Percentiles rank a stretch among this genome's conserved stretches.
Evolutionary conservation across 352 stramenopile genomes (phyloP).

Genomic region (Saprolegnia diclina): DNA sequence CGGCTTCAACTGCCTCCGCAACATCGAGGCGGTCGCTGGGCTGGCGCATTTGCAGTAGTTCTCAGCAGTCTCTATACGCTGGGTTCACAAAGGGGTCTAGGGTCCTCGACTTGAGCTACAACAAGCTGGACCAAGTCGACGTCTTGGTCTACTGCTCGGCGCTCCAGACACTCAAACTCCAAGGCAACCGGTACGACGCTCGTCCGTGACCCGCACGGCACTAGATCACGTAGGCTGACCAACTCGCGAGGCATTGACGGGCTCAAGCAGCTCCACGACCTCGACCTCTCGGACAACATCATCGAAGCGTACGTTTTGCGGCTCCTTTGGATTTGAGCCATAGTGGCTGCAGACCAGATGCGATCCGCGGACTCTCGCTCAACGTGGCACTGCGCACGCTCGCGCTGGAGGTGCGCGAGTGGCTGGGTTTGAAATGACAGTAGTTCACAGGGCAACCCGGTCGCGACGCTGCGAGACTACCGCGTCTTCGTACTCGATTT

Average conservation of each 20-base stretch:
- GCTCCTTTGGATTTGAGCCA: neutral
- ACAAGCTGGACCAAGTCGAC: conserved; percentile 3
- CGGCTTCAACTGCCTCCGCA: neutral
- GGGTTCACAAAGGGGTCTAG: neutral
- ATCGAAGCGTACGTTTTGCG: conserved; percentile 2
- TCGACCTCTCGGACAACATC: conserved; percentile 22
- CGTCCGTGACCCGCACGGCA: neutral
- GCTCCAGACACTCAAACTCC: neutral
- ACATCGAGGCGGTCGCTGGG: neutral
- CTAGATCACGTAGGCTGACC: neutral
- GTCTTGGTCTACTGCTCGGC: conserved; percentile 3
- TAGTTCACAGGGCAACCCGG: conserved; percentile 3
- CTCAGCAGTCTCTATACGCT: neutral
- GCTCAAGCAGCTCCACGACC: conserved; percentile 5
- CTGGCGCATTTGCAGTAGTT: conserved; percentile 3
- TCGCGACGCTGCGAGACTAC: conserved; percentile 6
- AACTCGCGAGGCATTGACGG: conserved; percentile 9
- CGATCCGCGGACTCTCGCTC: conserved; percentile 10
- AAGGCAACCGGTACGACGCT: neutral
- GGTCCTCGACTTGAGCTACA: conserved; percentile 16
- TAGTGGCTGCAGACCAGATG: neutral
- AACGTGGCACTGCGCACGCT: conserved; percentile 9
- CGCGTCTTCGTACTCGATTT: conserved; percentile 15
- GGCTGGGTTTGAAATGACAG: neutral
- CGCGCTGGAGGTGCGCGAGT: neutral